phyloP scores from a whole-genome alignment of 2,329 filamentous ascomycete species.

The Falciphora oryzae region DNA sequence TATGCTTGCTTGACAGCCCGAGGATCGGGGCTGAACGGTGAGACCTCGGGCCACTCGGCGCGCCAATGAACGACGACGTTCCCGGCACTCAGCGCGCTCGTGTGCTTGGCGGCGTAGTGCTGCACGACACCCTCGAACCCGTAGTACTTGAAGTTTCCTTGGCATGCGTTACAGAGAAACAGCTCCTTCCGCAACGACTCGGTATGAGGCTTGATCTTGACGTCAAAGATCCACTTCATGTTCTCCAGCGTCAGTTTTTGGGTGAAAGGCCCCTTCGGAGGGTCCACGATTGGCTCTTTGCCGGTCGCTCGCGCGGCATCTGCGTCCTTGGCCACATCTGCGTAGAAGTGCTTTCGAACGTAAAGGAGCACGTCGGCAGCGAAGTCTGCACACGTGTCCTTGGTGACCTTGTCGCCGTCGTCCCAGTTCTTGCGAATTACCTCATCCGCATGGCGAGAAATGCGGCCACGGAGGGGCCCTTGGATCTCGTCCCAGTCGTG shows the following conservation, averaged over 20 bases:
- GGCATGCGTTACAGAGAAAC: conserved; percentile 69
- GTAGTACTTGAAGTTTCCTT: conserved; percentile 59
- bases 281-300: conserved; percentile 38
- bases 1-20: conserved; percentile 26
- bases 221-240: conserved; percentile 81
- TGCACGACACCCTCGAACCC: conserved; percentile 75
- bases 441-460: conserved; percentile 64
- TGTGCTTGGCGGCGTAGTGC: conserved; percentile 80
- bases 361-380: conserved; percentile 66
- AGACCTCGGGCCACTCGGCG: conserved; percentile 69
- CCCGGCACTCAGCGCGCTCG: conserved; percentile 60
- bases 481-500: conserved; percentile 68
- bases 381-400: conserved; percentile 60
- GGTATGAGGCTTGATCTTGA: conserved; percentile 65
- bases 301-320: conserved; percentile 40
- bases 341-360: conserved; percentile 62
- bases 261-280: conserved; percentile 47
- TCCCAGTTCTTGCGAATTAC: conserved; percentile 62
- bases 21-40: conserved; percentile 65
- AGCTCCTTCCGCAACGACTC: conserved; percentile 63
- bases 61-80: conserved; percentile 74
- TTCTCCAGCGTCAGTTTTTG: conserved; percentile 70
- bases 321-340: conserved; percentile 49
- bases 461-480: conserved; percentile 57
- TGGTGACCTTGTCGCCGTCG: conserved; percentile 55